phyloP scores from a whole-genome alignment of 2,329 filamentous ascomycete genomes.

The Fusarium citri region DNA sequence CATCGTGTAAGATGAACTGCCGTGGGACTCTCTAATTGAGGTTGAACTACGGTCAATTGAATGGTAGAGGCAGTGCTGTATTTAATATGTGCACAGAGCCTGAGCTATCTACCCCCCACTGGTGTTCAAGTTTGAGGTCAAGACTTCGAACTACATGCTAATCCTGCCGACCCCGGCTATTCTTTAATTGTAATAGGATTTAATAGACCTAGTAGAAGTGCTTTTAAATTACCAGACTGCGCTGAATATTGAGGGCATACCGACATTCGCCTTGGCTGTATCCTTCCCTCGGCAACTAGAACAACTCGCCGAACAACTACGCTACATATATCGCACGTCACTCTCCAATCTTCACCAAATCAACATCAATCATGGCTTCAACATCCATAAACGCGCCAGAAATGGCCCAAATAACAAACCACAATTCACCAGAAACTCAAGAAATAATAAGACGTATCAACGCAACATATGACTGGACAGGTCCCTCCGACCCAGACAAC shows the following conservation, averaged over 20 bases:
- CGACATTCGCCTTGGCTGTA: background rate
- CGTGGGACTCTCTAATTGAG: background rate
- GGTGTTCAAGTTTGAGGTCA: too few relatives aligned
- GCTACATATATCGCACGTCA: background rate
- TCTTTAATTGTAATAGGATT: too few relatives aligned
- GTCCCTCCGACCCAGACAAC: conserved; percentile 19
- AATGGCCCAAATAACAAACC: background rate
- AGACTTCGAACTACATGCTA: background rate
- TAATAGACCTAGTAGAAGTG: too few relatives aligned
- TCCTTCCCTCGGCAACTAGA: background rate
- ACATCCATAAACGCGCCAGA: background rate
- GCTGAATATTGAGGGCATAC: background rate
- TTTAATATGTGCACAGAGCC: background rate
- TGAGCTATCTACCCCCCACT: background rate
- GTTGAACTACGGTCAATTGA: background rate
- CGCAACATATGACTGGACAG: conserved; percentile 32
- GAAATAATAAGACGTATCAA: conserved; percentile 31
- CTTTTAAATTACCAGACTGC: too few relatives aligned
- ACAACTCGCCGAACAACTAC: background rate
- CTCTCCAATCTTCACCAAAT: background rate
- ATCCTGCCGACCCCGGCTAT: too few relatives aligned
- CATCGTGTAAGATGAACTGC: too few relatives aligned
- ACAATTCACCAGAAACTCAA: background rate
- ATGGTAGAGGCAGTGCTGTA: too few relatives aligned
- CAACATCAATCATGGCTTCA: background rate